Evolutionary conservation across 116 monocot species (phyloP).

Genomic region (Cymodocea nodosa): DNA sequence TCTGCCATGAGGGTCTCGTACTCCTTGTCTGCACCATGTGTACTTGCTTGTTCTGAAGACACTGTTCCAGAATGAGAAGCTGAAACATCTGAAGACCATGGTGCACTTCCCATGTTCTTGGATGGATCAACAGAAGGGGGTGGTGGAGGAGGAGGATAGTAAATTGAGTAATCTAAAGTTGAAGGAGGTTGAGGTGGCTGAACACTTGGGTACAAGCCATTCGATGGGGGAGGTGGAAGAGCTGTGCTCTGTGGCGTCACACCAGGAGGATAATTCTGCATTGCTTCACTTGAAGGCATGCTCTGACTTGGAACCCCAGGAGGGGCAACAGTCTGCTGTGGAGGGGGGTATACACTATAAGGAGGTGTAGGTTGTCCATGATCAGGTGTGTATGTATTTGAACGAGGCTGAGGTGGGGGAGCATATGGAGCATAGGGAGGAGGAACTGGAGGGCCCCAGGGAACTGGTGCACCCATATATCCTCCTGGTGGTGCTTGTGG

Average conservation of each 20-base stretch:
- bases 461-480: slow-evolving; percentile 36
- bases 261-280: slow-evolving; percentile 43
- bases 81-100: slow-evolving; percentile 37
- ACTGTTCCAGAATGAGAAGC: slow-evolving; percentile 22
- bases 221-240: slow-evolving; percentile 8
- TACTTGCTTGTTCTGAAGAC: slow-evolving; percentile 21
- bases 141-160: slow-evolving; percentile 24
- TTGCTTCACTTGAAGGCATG: slow-evolving; percentile 30
- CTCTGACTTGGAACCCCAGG: slow-evolving; percentile 18
- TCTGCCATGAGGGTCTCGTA: slow-evolving; percentile 90
- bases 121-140: slow-evolving; percentile 20
- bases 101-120: slow-evolving; percentile 38
- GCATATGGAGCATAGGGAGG: slow-evolving; percentile 61
- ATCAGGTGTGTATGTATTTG: slow-evolving; percentile 46
- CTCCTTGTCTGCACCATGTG: slow-evolving; percentile 46
- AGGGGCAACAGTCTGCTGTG: slow-evolving; percentile 31
- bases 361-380: slow-evolving; percentile 29
- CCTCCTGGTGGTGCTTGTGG: slow-evolving; percentile 46
- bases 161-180: slow-evolving; percentile 44
- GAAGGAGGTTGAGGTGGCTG: slow-evolving; percentile 33
- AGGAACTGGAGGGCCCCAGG: slow-evolving; percentile 57
- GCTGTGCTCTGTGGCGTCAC: slow-evolving; percentile 19
- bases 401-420: slow-evolving; percentile 67
- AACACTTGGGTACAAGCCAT: slow-evolving; percentile 18
- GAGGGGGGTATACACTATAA: slow-evolving; percentile 35